phyloP scores from a whole-genome alignment of 2,329 filamentous ascomycete genomes.

The Fusarium sp. region DNA sequence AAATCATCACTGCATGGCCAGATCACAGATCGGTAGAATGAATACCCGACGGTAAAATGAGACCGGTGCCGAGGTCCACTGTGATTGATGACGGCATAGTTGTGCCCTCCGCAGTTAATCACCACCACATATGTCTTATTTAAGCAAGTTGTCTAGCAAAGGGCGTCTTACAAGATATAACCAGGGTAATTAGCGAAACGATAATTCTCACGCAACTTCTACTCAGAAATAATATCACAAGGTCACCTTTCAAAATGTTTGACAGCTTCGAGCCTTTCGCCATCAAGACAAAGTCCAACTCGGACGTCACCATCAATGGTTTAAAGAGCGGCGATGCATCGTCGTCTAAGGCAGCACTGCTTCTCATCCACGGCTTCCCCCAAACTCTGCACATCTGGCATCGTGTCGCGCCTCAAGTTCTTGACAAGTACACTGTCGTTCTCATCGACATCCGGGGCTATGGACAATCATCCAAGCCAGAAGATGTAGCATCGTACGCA shows the following conservation, averaged over 20 bases:
- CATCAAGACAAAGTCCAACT: conserved; percentile 55
- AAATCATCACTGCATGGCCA: no score
- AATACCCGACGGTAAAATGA: neutral
- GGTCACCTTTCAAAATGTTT: conserved; percentile 54
- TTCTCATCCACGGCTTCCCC: conserved; percentile 68
- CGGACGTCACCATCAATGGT: conserved; percentile 61
- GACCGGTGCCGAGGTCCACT: neutral
- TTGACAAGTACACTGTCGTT: conserved; percentile 59
- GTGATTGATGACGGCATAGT: conserved; percentile 21
- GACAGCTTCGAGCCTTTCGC: conserved; percentile 57
- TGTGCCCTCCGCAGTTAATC: conserved; percentile 14
- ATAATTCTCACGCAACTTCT: rapidly evolving
- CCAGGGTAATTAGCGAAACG: rapidly evolving
- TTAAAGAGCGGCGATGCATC: conserved; percentile 54
- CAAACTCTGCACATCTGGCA: conserved; percentile 70
- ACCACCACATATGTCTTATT: conserved; percentile 5
- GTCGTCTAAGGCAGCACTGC: conserved; percentile 57
- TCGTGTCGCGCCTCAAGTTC: conserved; percentile 58
- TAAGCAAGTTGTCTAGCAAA: conserved; percentile 23
- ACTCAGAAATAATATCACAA: rapidly evolving
- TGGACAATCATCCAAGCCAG: conserved; percentile 65
- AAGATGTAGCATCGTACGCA: conserved; percentile 55
- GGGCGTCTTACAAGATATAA: conserved; percentile 19
- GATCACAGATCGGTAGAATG: neutral
- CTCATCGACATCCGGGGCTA: conserved; percentile 68